Evolutionary conservation across 2,329 filamentous ascomycete genomes (phyloP), one percentile per base, ranked within the genome.

Genomic region (Colletotrichum sp.): DNA sequence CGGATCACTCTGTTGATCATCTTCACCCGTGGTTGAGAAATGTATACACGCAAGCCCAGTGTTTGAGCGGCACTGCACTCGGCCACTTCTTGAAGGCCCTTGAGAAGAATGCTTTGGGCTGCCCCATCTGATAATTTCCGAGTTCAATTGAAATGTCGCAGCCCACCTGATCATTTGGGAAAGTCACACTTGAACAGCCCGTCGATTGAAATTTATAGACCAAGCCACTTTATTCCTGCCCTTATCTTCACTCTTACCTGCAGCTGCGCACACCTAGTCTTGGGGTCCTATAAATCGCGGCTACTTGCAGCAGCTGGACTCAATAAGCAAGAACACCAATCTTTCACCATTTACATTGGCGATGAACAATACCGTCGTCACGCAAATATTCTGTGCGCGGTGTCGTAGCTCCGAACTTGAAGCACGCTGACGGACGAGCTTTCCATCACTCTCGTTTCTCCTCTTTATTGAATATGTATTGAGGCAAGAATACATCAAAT

Each of bases 1-100:
- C 43, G 0, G 6, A 21, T 3, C 10, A 48, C n/a, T 48, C 43
- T 21, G 43, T 4, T 48, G 0, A 4, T 0, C 43, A 52, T 52
- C 43, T 0, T 52, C 43, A 52, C 10, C 6, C 6, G 43, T 5
- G 1, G n/a, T 15, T 52, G n/a, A 52, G 43, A 52, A 24, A 8
- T 0, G 4, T 13, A 52, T 13, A 13, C 10, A 52, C 43, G n/a
- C 10, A 24, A 24, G 6, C 12, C n/a, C 4, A 1, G 1, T 4
- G 10, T 52, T 13, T 5, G 0, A 48, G 43, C n/a, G 12, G 10
- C 12, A 52, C 43, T 52, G 0, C 10, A 24, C 12, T 52, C 12
- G 21, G n/a, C 21, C 43, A 4, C 1, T 0, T 52, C 43, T 8
- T 4, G 10, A 1, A 7, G n/a, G n/a, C n/a, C 7, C n/a, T 21